A percentile compares a stretch with the other conserved stretches of the same genome.
Evolutionary conservation across 768 basidiomycete genomes (phyloP).

Genomic region (Auricularia cornea): DNA sequence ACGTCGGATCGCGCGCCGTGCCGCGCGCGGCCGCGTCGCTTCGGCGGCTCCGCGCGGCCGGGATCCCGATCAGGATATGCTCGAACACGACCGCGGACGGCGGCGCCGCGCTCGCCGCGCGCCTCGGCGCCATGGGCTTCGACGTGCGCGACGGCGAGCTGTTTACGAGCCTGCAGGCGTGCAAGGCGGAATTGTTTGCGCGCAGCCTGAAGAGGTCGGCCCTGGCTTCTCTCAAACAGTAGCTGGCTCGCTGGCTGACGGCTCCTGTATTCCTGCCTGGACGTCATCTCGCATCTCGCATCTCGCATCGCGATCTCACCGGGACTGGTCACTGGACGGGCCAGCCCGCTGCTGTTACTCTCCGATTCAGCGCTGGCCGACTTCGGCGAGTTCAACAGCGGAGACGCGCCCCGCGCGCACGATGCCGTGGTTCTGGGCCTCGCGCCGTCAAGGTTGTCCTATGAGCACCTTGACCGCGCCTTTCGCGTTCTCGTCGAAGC

Average conservation of each 20-base stretch:
- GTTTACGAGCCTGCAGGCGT: constrained; percentile 58
- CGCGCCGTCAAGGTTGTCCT: constrained; percentile 43
- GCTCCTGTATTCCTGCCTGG: too few species aligned
- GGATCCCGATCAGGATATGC: constrained; percentile 44
- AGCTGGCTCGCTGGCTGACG: too few species aligned
- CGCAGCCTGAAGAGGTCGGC: constrained; percentile 35
- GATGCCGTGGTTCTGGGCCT: constrained; percentile 63
- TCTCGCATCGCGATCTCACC: background rate
- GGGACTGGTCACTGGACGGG: background rate
- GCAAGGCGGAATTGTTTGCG: constrained; percentile 36
- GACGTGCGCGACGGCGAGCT: constrained; percentile 36
- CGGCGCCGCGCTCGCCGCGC: constrained; percentile 31
- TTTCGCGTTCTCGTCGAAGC: constrained; percentile 55
- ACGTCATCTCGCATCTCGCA: background rate
- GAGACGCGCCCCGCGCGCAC: constrained; percentile 19
- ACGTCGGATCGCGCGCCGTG: constrained; percentile 43
- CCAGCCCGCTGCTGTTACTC: constrained; percentile 50
- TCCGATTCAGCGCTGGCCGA: constrained; percentile 41
- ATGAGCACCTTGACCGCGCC: constrained; percentile 50
- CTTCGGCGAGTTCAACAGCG: constrained; percentile 18
- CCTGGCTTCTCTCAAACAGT: too few species aligned
- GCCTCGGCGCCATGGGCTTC: constrained; percentile 43
- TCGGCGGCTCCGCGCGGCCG: constrained; percentile 18
- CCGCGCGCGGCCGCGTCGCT: constrained; percentile 41
- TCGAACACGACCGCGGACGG: constrained; percentile 68